A percentile compares a stretch with the other conserved stretches of the same genome.
Evolutionary conservation across 805 yeast species (phyloP).

Genomic region (Wickerhamiella spandovensis): DNA sequence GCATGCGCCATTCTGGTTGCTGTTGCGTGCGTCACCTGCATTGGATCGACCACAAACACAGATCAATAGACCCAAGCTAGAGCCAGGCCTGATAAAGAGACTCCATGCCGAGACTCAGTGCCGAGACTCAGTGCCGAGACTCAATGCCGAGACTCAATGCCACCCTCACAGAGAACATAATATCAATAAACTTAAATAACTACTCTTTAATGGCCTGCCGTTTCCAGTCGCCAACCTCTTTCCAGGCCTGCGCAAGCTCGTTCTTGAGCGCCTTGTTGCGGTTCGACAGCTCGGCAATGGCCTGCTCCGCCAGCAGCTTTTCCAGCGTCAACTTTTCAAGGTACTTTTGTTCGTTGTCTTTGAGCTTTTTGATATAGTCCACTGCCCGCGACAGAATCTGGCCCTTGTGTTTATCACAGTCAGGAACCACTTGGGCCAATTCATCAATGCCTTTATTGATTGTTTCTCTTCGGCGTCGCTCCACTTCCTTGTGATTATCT

Average conservation of each 20-base stretch:
- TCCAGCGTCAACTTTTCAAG: conserved; percentile 93
- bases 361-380: conserved; percentile 77
- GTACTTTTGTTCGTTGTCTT: conserved; percentile 78
- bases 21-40: too few relatives aligned
- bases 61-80: too few relatives aligned
- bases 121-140: too few relatives aligned
- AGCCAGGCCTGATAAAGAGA: too few relatives aligned
- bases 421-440: conserved; percentile 34
- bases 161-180: too few relatives aligned
- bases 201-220: conserved; percentile 11
- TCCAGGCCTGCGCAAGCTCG: conserved; percentile 82
- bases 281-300: conserved; percentile 68
- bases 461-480: conserved; percentile 22
- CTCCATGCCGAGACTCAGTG: too few relatives aligned
- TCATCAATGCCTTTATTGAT: conserved; percentile 27
- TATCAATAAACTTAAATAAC: neutral
- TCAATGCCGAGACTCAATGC: too few relatives aligned
- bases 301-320: conserved; percentile 83
- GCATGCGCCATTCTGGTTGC: neutral
- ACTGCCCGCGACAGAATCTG: conserved; percentile 79
- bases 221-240: conserved; percentile 81
- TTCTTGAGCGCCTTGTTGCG: conserved; percentile 78
- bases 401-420: conserved; percentile 51
- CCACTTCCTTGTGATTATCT: conserved; percentile 58
- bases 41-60: too few relatives aligned